Evolutionary conservation across 148 eudicot species (phyloP).

Genomic region (Dysphania ambrosioides): DNA sequence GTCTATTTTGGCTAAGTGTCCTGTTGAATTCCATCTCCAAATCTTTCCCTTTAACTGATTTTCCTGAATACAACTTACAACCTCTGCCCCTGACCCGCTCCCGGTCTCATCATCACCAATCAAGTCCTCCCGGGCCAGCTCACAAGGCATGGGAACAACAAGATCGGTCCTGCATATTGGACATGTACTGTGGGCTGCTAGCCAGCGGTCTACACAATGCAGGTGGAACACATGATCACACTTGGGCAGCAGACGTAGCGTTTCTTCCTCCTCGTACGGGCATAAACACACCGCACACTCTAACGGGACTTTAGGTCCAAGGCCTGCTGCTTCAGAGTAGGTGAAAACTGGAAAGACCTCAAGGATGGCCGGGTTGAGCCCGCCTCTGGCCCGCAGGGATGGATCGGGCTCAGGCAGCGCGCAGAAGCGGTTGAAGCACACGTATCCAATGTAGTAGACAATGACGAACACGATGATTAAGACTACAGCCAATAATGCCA

Average conservation of each 20-base stretch:
- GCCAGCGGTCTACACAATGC: slow-evolving; percentile 15
- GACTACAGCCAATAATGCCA: background rate
- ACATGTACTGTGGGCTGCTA: slow-evolving; percentile 1
- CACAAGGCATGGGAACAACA: background rate
- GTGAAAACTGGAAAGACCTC: background rate
- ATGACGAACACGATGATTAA: background rate
- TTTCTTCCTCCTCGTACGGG: slow-evolving; percentile 2
- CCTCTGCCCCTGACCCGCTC: background rate
- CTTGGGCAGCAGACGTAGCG: slow-evolving; percentile 6
- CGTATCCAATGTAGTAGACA: background rate
- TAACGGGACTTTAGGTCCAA: background rate
- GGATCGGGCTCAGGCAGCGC: background rate
- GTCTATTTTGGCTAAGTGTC: background rate
- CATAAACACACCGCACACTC: slow-evolving; percentile 19
- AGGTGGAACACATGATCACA: slow-evolving; percentile 13
- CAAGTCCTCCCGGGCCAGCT: background rate
- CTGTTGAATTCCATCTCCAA: background rate
- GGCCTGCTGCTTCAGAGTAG: background rate
- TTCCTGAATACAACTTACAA: background rate
- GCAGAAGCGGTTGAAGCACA: background rate
- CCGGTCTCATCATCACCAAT: background rate
- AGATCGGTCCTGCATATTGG: slow-evolving; percentile 4
- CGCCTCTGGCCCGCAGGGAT: background rate
- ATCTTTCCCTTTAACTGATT: background rate
- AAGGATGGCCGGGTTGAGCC: background rate